Conservation (phyloP, 2,329 filamentous ascomycete genomes). For the Magnaporthiopsis incrustans region DNA sequence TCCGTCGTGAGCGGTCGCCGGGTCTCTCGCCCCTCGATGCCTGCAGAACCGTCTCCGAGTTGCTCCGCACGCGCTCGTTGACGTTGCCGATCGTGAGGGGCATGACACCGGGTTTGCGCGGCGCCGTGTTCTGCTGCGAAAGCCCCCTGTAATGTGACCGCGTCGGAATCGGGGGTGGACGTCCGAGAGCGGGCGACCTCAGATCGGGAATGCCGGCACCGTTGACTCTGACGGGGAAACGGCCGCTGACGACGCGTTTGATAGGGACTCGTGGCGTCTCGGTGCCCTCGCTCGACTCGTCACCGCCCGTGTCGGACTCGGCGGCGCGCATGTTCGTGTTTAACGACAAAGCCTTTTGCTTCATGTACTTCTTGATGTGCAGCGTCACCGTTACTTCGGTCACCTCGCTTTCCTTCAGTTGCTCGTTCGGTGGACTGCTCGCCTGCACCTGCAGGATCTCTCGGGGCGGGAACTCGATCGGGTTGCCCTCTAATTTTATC, state of each 20-base stretch:
- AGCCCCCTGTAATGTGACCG: constrained; percentile 73
- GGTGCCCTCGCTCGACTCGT: constrained; percentile 62
- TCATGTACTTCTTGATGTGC: constrained; percentile 54
- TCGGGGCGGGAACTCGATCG: constrained; percentile 69
- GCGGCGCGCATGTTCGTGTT: constrained; percentile 40
- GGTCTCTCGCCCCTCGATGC: constrained; percentile 34
- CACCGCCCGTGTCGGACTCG: constrained; percentile 47
- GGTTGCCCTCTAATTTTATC: constrained; percentile 84
- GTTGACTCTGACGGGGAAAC: constrained; percentile 65
- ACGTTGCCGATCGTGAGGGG: constrained; percentile 60
- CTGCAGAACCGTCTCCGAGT: constrained; percentile 53
- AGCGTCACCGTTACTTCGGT: constrained; percentile 52
- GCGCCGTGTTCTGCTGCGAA: constrained; percentile 57
- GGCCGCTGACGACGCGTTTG: constrained; percentile 54
- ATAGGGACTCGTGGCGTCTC: constrained; percentile 66
- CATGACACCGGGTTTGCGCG: constrained; percentile 65
- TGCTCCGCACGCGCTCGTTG: constrained; percentile 59
- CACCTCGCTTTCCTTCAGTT: constrained; percentile 54
- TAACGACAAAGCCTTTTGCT: constrained; percentile 32
- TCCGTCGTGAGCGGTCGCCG: constrained; percentile 42
- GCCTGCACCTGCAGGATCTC: constrained; percentile 56
- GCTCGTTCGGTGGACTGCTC: constrained; percentile 46
- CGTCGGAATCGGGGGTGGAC: constrained; percentile 69
- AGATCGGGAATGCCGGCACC: constrained; percentile 60
- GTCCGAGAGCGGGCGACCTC: constrained; percentile 57